phyloP scores from a whole-genome alignment of 495 filamentous ascomycete genomes.

The Wilcoxina mikolae region DNA sequence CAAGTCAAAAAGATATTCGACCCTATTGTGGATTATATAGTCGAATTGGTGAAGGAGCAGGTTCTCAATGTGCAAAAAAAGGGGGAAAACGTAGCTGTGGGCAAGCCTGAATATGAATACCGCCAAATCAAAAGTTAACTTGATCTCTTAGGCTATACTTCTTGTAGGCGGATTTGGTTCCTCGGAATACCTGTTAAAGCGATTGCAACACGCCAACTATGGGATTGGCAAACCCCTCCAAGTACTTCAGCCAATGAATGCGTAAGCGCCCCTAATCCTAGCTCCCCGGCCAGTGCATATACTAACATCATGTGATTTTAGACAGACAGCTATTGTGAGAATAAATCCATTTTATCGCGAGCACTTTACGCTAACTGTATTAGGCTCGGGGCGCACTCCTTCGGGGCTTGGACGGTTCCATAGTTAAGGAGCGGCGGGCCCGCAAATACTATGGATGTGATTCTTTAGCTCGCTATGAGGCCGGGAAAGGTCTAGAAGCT shows the following conservation, averaged over 20 bases:
- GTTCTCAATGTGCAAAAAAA: slow-evolving; percentile 30
- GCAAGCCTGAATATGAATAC: no score
- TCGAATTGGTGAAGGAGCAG: slow-evolving; percentile 46
- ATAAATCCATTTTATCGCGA: no score
- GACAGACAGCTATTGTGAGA: no score
- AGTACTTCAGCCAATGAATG: slow-evolving; percentile 47
- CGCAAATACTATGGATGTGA: not conserved
- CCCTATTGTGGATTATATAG: slow-evolving; percentile 43
- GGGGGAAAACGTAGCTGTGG: slow-evolving; percentile 16
- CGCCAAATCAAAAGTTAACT: no score
- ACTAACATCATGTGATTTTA: no score
- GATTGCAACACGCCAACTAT: slow-evolving; percentile 34
- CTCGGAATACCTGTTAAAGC: slow-evolving; percentile 48
- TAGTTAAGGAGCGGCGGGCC: slow-evolving; percentile 14
- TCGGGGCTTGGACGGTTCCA: slow-evolving; percentile 16
- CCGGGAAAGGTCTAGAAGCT: not conserved
- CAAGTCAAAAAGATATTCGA: slow-evolving; percentile 40
- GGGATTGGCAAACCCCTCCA: slow-evolving; percentile 30
- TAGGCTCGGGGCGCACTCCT: slow-evolving; percentile 15
- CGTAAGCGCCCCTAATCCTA: slow-evolving; percentile 31
- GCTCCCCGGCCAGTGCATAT: no score
- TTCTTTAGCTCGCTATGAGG: not conserved
- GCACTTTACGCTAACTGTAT: no score
- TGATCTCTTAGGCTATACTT: slow-evolving; percentile 47
- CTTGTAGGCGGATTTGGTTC: slow-evolving; percentile 57